Evolutionary conservation across 345 rosid genomes (phyloP), one percentile per base, ranked within the genome.

Genomic region (Populus pruinosa): DNA sequence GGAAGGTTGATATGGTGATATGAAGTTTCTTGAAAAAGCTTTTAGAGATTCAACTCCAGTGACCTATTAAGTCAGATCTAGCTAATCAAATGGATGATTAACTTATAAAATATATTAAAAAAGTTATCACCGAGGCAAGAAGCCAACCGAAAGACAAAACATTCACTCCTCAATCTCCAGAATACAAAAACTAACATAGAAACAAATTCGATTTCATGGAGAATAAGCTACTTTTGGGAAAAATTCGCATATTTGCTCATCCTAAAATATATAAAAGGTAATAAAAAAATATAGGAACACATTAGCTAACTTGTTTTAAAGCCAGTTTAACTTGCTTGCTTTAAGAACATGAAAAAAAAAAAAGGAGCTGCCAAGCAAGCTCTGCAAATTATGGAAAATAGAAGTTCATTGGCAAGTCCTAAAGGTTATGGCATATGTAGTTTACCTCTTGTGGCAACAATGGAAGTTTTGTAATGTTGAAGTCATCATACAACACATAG

Each of bases 401-500:
- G 63, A 20, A 31, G 16, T 69, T 25, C 72, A 8, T 25, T n/a
- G 17, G 25, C 5, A 33, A 50, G 39, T 36, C 27, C 31, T 8
- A 59, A 9, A 35, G 36, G 5, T 29, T n/a, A 56, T 38, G 62
- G 43, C 62, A 74, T 10, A 17, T 7, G 31, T 33, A 23, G 69
- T 76, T 84, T 82, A 94, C 99, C 99, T 96, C 99, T 80, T 90
- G 91, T 20, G 98, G 98, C 73, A 96, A 88, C 89, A 96, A 81
- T 56, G 98, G 99, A 56, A 96, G 89, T 86, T 96, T 96, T 71
- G 97, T 91, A 87, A 96, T 94, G 81, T 96, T 85, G 80, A 96
- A 96, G 85, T 96, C 99, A 81, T 96, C 99, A 67, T 96, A 96
- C 75, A 96, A 76, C 98, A 94, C 90, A 88, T 94, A 96, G 81